These are phyloP conservation scores for Hordeum vulgare DNA, from an alignment of 176 grass and related monocot species.

Conservation along the genomic window MorexV3_pseudomolecules_assembly NC_058520.1:523834486-523834985, in stretches of 20 bases:
- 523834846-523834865: neutral
- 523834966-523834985: constrained; percentile 30
- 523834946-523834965: neutral
- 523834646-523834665: too few relatives aligned
- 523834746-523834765: too few relatives aligned
- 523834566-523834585: too few relatives aligned
- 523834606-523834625: too few relatives aligned
- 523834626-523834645: too few relatives aligned
- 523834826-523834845: neutral
- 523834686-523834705: too few relatives aligned
- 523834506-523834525: too few relatives aligned
- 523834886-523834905: constrained; percentile 7
- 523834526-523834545: too few relatives aligned
- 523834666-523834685: too few relatives aligned
- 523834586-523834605: too few relatives aligned
- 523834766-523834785: neutral
- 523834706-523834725: neutral
- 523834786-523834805: neutral
- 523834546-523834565: too few relatives aligned
- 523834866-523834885: neutral
- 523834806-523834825: neutral
- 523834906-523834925: constrained; percentile 23
- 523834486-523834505: too few relatives aligned
- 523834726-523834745: neutral
- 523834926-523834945: neutral